Evolutionary conservation across 2,329 filamentous ascomycete species (phyloP), one percentile per base, ranked within the genome.

Genomic region (Lecanicillium sp.): DNA sequence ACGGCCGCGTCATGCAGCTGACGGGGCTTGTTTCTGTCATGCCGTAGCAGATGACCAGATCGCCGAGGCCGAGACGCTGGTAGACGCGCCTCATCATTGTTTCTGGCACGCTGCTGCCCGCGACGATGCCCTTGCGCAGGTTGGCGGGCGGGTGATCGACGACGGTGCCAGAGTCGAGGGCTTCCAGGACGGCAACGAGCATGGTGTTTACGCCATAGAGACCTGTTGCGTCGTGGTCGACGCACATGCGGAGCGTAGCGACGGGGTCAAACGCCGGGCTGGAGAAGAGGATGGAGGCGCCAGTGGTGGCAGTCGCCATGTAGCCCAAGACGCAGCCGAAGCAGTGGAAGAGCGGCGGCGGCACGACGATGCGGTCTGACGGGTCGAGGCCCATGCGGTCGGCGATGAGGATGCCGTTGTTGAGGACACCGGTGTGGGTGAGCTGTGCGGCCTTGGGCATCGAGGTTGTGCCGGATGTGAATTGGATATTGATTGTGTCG

Each of bases 201-300:
- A 96, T 98, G 38, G 90, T 96, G 4, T 86, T 78, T 0, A 96
- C 90, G 41, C 90, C 89, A 58, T 95, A 92, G 0, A 95, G 73
- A 0, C 73, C 77, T 1, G 75, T 79, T 17, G 74, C 77, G 9
- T 61, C 58, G 45, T 73, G 67, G 42, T 71, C 70, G 14, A 63
- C 59, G 9, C 63, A 67, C 68, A 73, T 75, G 36, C 55, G 60
- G 27, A 95, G 68, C 0, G 83, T 74, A 1, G 85, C 85, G 3
- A 68, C 59, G 0, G 90, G 84, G 53, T 95, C 80, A 63, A 96
- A 96, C 1, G 86, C 84, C 50, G 94, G 88, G 8, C 78, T 76
- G 0, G 90, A 86, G 52, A 95, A 89, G 4, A 95, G 75, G 45
- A 96, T 86, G 13, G 81, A 70, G 0, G 85, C 78, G 41, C 88